These are phyloP conservation scores for Arachnopeziza araneosa DNA, from an alignment of 2,329 filamentous ascomycete genomes.

Conservation along the genomic window DNA sequence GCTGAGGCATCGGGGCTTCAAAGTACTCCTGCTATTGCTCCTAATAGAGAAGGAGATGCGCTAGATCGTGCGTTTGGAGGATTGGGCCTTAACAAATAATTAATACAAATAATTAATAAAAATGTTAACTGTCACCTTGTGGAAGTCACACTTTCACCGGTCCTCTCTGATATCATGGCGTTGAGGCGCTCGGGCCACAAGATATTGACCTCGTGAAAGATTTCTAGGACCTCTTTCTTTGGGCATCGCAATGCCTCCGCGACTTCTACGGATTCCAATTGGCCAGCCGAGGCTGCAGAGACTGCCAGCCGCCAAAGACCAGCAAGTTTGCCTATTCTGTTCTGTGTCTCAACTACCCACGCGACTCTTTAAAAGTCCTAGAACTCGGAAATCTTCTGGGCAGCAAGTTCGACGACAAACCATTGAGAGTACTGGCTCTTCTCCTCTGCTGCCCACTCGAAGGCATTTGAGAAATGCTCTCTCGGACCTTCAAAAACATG, in stretches of 20 bases:
- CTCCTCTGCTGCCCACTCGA: conserved; percentile 4
- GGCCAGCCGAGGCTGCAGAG: conserved; percentile 10
- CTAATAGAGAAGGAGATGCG: conserved; percentile 44
- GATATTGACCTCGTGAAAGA: not conserved
- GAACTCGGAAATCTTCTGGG: not conserved
- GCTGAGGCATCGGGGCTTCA: conserved; percentile 27
- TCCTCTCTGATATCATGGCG: not conserved
- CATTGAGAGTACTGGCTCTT: conserved; percentile 3
- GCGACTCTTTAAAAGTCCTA: not conserved
- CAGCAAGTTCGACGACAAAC: conserved; percentile 13
- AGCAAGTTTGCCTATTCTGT: conserved; percentile 25
- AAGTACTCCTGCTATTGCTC: conserved; percentile 33
- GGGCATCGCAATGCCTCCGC: conserved; percentile 30
- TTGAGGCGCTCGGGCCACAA: not conserved
- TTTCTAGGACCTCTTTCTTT: not conserved
- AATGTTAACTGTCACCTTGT: not conserved
- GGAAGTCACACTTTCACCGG: not conserved
- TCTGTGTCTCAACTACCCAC: conserved; percentile 7
- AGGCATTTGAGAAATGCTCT: conserved; percentile 38
- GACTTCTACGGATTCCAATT: conserved; percentile 22
- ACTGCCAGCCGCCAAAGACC: conserved; percentile 7
- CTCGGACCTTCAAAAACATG: conserved; percentile 53
- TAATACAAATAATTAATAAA: not conserved
- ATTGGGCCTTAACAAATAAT: conserved; percentile 33
- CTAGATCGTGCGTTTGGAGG: conserved; percentile 48